Percentiles rank a stretch among this genome's conserved stretches.
Conservation (phyloP, 2,329 filamentous ascomycete species). For the Alternaria solani region DNA sequence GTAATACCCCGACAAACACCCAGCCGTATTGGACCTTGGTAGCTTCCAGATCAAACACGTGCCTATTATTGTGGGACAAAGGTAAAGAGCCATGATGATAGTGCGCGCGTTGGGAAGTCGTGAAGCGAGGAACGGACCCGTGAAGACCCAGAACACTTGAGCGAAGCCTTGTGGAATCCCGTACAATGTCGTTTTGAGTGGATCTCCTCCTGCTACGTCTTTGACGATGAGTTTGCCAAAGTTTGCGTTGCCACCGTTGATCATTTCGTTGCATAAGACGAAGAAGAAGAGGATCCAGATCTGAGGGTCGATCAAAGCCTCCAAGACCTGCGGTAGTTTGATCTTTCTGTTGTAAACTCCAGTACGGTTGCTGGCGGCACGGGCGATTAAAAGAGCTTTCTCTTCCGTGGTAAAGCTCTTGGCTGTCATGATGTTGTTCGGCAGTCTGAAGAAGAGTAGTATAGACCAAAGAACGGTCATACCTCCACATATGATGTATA, state of each 20-base stretch:
- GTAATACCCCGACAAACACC: slow-evolving; percentile 63
- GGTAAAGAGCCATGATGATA: slow-evolving; percentile 61
- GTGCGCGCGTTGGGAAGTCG: slow-evolving; percentile 62
- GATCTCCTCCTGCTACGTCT: slow-evolving; percentile 52
- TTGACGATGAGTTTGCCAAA: slow-evolving; percentile 66
- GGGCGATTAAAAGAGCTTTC: slow-evolving; percentile 54
- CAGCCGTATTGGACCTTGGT: slow-evolving; percentile 52
- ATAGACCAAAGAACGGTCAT: slow-evolving; percentile 57
- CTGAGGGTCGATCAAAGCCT: slow-evolving; percentile 57
- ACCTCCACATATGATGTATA: slow-evolving; percentile 57
- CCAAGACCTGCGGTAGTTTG: slow-evolving; percentile 59
- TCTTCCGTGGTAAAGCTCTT: slow-evolving; percentile 55
- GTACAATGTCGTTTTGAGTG: slow-evolving; percentile 59
- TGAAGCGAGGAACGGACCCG: slow-evolving; percentile 62
- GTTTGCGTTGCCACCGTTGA: slow-evolving; percentile 64
- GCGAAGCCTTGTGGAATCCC: slow-evolving; percentile 65
- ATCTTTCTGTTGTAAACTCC: slow-evolving; percentile 58
- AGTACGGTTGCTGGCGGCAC: slow-evolving; percentile 50
- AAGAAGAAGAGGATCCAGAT: slow-evolving; percentile 58
- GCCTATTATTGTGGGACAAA: slow-evolving; percentile 62
- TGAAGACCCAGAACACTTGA: slow-evolving; percentile 63
- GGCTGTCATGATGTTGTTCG: slow-evolving; percentile 53
- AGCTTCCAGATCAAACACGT: slow-evolving; percentile 62
- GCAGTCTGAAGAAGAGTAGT: slow-evolving; percentile 51
- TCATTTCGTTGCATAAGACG: slow-evolving; percentile 61